Evolutionary conservation across 768 basidiomycete species (phyloP).

Genomic region (Boletus sp.): DNA sequence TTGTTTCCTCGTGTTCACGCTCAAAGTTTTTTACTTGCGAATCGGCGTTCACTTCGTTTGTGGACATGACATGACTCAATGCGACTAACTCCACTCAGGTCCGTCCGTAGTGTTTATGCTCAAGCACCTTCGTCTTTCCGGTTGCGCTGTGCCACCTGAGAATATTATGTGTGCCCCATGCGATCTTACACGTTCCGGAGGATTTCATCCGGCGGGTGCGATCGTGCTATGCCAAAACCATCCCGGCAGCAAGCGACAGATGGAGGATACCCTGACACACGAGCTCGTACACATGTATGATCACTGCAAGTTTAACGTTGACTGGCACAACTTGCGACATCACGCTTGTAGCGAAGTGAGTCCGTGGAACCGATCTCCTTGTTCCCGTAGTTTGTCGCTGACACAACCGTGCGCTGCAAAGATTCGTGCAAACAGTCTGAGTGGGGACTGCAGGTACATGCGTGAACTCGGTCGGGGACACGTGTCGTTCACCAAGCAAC

Average conservation of each 20-base stretch:
- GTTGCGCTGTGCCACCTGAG: slow-evolving; percentile 65
- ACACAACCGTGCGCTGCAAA: slow-evolving; percentile 32
- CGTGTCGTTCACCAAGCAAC: slow-evolving; percentile 85
- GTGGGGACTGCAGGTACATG: slow-evolving; percentile 87
- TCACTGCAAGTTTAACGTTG: slow-evolving; percentile 90
- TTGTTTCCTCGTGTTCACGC: slow-evolving; percentile 8
- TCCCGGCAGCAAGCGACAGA: slow-evolving; percentile 76
- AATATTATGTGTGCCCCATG: slow-evolving; percentile 88
- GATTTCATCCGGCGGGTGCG: slow-evolving; percentile 79
- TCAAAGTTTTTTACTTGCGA: slow-evolving; percentile 6
- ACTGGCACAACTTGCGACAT: slow-evolving; percentile 88
- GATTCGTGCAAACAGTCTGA: slow-evolving; percentile 94
- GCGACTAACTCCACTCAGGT: slow-evolving; percentile 45
- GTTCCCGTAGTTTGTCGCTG: not conserved
- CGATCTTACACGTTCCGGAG: slow-evolving; percentile 70
- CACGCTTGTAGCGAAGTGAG: slow-evolving; percentile 96
- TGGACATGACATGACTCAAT: not conserved
- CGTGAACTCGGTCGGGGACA: slow-evolving; percentile 80
- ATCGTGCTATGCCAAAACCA: slow-evolving; percentile 85
- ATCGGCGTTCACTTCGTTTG: slow-evolving; percentile 7
- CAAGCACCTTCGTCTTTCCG: slow-evolving; percentile 77
- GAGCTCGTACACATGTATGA: slow-evolving; percentile 96
- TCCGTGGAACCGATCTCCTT: slow-evolving; percentile 1
- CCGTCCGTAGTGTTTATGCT: slow-evolving; percentile 89
- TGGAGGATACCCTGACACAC: slow-evolving; percentile 92